Evolutionary conservation across 139 green algal genomes (phyloP), one percentile per base, ranked within the genome.

Genomic region (Spirogloea muscicola): DNA sequence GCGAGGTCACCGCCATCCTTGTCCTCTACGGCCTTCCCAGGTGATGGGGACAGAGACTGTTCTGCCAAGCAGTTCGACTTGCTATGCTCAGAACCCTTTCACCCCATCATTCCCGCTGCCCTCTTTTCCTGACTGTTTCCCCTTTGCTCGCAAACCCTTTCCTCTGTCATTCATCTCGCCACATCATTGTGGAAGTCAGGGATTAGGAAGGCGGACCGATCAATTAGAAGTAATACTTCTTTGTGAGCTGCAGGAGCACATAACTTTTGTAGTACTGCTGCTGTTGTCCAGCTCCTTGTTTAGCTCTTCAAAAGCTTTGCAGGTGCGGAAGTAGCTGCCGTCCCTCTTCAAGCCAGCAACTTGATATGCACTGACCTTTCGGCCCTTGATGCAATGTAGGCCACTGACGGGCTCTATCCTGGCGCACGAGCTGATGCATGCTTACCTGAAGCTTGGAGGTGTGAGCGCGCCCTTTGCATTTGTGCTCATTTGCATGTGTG

Each of bases 371-470:
- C 49, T 29, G 13, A 27, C 34, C 1, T 16, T 7, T 29, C 49
- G 31, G 5, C 49, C 9, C 10, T 27, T 25, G 27, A 27, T 29
- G n/a, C 51, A 5, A 25, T 25, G 49, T 34, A 64, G 86, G 29
- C 77, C 96, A 81, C 85, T 96, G 63, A 89, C 85, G 1, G 90
- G 87, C 42, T 86, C 72, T 66, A 93, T 96, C 71, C 78, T 96
- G 3, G 91, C 91, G 27, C 92, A 97, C 71, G 92, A 96, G 85
- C 77, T 91, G 41, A 95, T 93, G 90, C 93, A 97, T 74, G 92
- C 91, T 0, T 96, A 85, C 70, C 73, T 97, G 68, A 84, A 90
- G 3, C 86, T 95, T 61, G 80, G 75, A 7, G 70, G 79, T 58
- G 76, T 27, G 44, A 27, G 44, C 13, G 13, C 13, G 13, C 44